Percentiles rank a stretch among this genome's conserved stretches.
phyloP scores from a whole-genome alignment of 805 yeast species.

The Debaryomyces tyrocola region DNA sequence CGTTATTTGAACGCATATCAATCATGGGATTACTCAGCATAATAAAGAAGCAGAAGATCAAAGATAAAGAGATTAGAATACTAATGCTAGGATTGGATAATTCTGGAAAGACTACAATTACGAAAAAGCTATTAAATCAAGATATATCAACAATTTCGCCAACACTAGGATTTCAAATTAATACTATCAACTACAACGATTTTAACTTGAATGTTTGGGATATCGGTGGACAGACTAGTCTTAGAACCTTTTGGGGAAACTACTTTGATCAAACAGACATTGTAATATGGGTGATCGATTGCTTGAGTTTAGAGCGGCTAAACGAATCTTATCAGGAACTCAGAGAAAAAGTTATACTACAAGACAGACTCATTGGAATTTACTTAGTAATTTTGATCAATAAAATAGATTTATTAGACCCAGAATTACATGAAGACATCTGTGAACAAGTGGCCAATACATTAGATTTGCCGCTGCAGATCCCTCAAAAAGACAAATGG shows the following conservation, averaged over 20 bases:
- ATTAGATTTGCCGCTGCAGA: constrained; percentile 18
- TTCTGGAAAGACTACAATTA: constrained; percentile 87
- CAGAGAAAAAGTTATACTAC: constrained; percentile 54
- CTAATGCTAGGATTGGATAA: constrained; percentile 84
- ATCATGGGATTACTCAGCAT: constrained; percentile 80
- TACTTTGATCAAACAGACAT: constrained; percentile 80
- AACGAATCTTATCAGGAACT: constrained; percentile 67
- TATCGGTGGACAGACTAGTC: constrained; percentile 65
- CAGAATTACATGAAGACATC: constrained; percentile 17
- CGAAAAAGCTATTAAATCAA: constrained; percentile 53
- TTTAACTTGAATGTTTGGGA: constrained; percentile 73
- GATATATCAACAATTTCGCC: constrained; percentile 67
- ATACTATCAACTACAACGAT: constrained; percentile 47
- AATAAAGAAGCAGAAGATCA: constrained; percentile 77
- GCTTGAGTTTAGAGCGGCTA: constrained; percentile 57
- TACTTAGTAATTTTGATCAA: constrained; percentile 70
- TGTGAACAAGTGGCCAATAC: constrained; percentile 11
- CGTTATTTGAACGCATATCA: neutral
- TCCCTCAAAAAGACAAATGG: constrained; percentile 24
- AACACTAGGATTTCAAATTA: constrained; percentile 86
- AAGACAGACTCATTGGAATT: constrained; percentile 69
- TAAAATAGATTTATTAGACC: constrained; percentile 61
- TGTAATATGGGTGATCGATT: constrained; percentile 85
- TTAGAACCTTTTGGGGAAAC: constrained; percentile 63
- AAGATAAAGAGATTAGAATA: constrained; percentile 74